Base-by-base conservation (phyloP, 257 asterid genomes). In the Nicotiana tabacum region DNA sequence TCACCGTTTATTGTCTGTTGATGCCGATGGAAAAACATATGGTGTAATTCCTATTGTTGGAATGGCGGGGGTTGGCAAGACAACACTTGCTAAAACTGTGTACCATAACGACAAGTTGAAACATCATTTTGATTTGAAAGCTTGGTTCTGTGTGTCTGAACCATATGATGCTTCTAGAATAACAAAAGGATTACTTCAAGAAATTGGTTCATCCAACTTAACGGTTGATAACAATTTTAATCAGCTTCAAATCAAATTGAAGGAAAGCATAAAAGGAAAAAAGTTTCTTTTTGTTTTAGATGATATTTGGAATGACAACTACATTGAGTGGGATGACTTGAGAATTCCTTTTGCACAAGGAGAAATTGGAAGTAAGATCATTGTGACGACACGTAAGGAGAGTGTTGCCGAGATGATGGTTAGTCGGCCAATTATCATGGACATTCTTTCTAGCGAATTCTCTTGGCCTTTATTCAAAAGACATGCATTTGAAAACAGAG, bases 111-210 rank as follows among this genome's bases (percentile, higher is more conserved):
- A 66, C 3, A 77, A 30, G 12, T 72, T 85, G 65, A 55, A 37
- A 17, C 0, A 21, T 0, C 4, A 77, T 11, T 85, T 74, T 27
- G 58, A 1, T 64, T 27, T 55, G 1, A 81, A 15, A 58, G 87
- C 57, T 3, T 85, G 87, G 87, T 43, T 43, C 2, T 65, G 74
- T 82, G 85, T 85, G 8, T 85, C 87, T 17, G 76, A 81, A 7
- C 68, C 78, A n/a, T 81, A 51, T 66, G 72, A 81, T 77, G 53
- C 30, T 37, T 3, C 11, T 2, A 77, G 46, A 24, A 43, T 85
- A 24, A 85, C 85, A 35, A 81, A 77, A 6, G 13, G 9, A 3
- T 39, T 85, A 58, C 62, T 81, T 35, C 56, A 72, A 60, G 15
- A 18, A 27, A 69, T 85, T 15, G 4, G 13, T 1, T 37, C 43